phyloP scores from a whole-genome alignment of 1,139 yeast genomes.

The Sugiyamaella novakii region DNA sequence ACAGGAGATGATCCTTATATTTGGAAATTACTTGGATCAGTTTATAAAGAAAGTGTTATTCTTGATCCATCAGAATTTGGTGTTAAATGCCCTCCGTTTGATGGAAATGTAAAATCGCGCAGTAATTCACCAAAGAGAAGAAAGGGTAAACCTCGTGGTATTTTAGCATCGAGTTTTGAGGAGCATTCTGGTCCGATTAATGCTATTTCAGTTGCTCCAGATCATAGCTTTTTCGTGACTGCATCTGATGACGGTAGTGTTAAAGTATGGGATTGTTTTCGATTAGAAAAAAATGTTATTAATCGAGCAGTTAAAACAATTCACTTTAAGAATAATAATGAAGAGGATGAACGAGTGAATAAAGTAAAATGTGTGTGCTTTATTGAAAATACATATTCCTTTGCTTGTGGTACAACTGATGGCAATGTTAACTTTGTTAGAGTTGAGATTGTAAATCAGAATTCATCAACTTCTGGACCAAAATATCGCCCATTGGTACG shows the following conservation, averaged over 20 bases:
- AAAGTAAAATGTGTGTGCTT: constrained; percentile 46
- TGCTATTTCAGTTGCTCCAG: constrained; percentile 58
- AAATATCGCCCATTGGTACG: constrained; percentile 42
- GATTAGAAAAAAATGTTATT: constrained; percentile 65
- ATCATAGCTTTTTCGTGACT: constrained; percentile 68
- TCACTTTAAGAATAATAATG: constrained; percentile 10
- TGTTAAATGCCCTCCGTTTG: constrained; percentile 29
- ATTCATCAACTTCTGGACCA: constrained; percentile 39
- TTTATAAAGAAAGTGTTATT: constrained; percentile 55
- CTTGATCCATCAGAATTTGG: constrained; percentile 75
- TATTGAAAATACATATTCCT: constrained; percentile 61
- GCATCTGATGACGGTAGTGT: constrained; percentile 75
- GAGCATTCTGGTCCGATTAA: constrained; percentile 60
- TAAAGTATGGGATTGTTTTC: constrained; percentile 74
- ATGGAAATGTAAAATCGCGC: not conserved
- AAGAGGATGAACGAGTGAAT: not conserved
- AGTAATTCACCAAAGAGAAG: constrained; percentile 2
- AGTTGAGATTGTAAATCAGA: constrained; percentile 49
- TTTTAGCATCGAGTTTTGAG: constrained; percentile 58
- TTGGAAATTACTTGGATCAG: constrained; percentile 54
- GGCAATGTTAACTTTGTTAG: constrained; percentile 63
- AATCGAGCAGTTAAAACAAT: constrained; percentile 54
- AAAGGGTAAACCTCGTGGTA: constrained; percentile 46
- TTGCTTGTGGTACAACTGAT: constrained; percentile 68
- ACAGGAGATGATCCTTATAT: constrained; percentile 67